Evolutionary conservation across 225 moss, liverwort and hornwort genomes (phyloP), one percentile per base, ranked within the genome.

Genomic region (Bryoerythrophyllum caledonicum): DNA sequence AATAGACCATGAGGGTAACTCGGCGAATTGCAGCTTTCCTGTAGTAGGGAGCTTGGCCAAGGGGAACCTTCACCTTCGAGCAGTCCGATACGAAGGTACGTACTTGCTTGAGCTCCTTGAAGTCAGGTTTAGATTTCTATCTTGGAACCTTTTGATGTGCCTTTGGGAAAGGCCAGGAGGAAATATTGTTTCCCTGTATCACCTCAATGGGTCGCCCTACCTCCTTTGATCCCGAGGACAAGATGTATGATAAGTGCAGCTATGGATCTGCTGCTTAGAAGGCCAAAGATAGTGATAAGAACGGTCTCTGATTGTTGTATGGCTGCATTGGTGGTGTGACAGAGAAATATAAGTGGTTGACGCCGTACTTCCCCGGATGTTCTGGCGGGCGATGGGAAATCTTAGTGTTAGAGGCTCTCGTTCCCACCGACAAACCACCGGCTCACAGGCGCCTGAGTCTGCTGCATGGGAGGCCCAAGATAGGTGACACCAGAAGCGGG

Each of bases 1-100:
- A 24, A 67, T 95, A 32, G 92, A 90, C 44, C 86, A 82, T 68
- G 82, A 91, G 65, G 92, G 94, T 6, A 89, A 83, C n/a, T 95
- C 91, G 26, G 92, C 94, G 57, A 88, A 91, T 46, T 95, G 92
- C 78, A 95, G 90, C 78, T 95, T 95, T 75, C 92, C 94, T 66
- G 78, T 95, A 26, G 81, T 73, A 53, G 94, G 94, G 65, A 92
- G 79, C 70, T 82, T 89, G 75, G 88, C 86, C 37, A 85, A 78
- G 40, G 92, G 87, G 63, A 91, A 86, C 64, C 88, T 95, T 59
- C 94, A 84, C 77, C 90, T 95, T 35, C 92, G 91, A 80, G 94
- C 94, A 12, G 90, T 92, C 73, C 84, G 89, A 24, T 76, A 86
- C 63, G 74, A 89, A 71, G 94, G 92, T 92, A 80, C 1, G 72